Base-by-base conservation (phyloP, 1,284 basidiomycete genomes). In the Leccinum pseudoinsigne region DNA sequence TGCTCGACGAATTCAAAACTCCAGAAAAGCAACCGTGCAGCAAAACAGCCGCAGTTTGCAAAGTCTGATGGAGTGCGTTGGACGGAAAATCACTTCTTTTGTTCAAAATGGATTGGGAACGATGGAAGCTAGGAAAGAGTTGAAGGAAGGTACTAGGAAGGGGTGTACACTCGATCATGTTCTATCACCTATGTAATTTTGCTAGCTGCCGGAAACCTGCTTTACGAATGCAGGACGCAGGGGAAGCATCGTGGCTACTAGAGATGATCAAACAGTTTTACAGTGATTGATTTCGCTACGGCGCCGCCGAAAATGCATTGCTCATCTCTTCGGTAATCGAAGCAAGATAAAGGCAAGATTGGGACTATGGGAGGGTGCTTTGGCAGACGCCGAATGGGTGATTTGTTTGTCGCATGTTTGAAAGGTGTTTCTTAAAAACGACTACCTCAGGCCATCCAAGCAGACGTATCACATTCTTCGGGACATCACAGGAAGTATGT, bases 1-100 rank as follows among this genome's bases (percentile, higher is more conserved):
- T 98, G 7, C 80, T 98, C 53, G 83, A 88, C 14, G 93, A 91
- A 91, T 21, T 78, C 84, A 23, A 86, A 84, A 68, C 83, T 88
- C 36, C 85, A 86, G 63, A 81, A 81, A 60, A 73, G 76, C 58
- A 68, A 69, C 21, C 68, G 11, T 54, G 5, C 67, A 68, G 9
- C 62, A 67, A 11, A 65, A 62, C 6, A 60, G 9, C 45, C 78
- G 81, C 64, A 84, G 80, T 65, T 77, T 96, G 62, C 78, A 85
- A 65, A 86, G 78, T 65, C 78, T 97, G 34, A 91, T 95, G n/a
- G 89, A 93, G 71, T 92, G 90, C 66, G 88, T 97, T 42, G 97
- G 96, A 79, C 81, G 93, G 59, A 95, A 92, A 76, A 87, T 83
- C 65, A 70, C 72, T 5, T 69, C 71, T 23, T 65, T 69, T 18